Evolutionary conservation across 306 rosid species (phyloP).

Genomic region (Echinosophora koreensis): DNA sequence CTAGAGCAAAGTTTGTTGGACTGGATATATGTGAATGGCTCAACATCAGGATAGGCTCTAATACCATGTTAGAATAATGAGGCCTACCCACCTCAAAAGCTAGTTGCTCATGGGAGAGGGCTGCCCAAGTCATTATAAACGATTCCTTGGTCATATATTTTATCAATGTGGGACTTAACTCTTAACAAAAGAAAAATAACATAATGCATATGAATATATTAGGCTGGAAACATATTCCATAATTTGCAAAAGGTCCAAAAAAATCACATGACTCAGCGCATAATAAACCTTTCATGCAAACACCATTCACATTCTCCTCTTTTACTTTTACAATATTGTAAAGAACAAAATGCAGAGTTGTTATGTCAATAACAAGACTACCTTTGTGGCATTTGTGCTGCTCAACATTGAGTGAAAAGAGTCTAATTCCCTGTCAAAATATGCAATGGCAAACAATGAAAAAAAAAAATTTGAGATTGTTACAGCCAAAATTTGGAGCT

Average conservation of each 20-base stretch:
- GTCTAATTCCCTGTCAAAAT: constrained; percentile 75
- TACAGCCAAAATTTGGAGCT: constrained; percentile 24
- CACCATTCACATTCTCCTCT: constrained; percentile 9
- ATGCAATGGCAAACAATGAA: constrained; percentile 26
- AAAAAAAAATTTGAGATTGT: constrained; percentile 33
- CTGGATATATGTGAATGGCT: too few relatives aligned
- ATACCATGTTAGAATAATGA: too few relatives aligned
- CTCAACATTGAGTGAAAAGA: constrained; percentile 55
- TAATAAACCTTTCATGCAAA: not conserved
- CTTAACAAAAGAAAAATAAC: not conserved
- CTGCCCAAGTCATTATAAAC: not conserved
- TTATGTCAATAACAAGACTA: constrained; percentile 46
- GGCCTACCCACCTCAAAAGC: not conserved
- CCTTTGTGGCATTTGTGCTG: constrained; percentile 57
- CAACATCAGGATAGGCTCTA: too few relatives aligned
- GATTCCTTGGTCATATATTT: not conserved
- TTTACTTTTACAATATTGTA: constrained; percentile 21
- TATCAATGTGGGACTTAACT: not conserved
- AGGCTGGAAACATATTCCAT: not conserved
- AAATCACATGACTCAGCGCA: constrained; percentile 7
- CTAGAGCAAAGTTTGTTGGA: too few relatives aligned
- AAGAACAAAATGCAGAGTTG: constrained; percentile 24
- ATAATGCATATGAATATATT: not conserved
- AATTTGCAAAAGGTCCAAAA: constrained; percentile 3
- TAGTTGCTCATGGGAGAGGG: not conserved